A percentile compares a stretch with the other conserved stretches of the same genome.
phyloP scores from a whole-genome alignment of 768 basidiomycete genomes.

The Lactarius trivialis region DNA sequence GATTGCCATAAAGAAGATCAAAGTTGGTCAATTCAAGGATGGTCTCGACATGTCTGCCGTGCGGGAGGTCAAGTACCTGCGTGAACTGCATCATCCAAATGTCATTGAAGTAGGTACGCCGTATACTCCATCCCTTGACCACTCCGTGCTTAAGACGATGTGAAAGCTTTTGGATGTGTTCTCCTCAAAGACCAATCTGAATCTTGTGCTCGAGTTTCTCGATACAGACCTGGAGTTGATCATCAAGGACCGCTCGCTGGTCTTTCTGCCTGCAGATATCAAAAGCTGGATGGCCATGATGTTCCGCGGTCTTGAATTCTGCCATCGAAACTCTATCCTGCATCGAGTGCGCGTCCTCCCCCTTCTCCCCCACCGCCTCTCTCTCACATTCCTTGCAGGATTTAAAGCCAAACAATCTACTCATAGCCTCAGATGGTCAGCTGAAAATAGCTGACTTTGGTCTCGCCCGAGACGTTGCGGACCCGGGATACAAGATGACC shows the following conservation, averaged over 20 bases:
- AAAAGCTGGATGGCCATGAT: constrained; percentile 99
- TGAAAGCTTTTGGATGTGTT: constrained; percentile 94
- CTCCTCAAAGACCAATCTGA: constrained; percentile 92
- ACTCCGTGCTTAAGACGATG: neutral
- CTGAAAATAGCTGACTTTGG: constrained; percentile 99
- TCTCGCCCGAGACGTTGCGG: constrained; percentile 92
- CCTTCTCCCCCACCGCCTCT: neutral
- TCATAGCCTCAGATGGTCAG: constrained; percentile 83
- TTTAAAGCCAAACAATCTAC: constrained; percentile 96
- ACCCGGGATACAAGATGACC: constrained; percentile 95
- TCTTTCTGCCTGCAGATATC: constrained; percentile 92
- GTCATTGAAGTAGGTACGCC: constrained; percentile 70
- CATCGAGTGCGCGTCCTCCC: constrained; percentile 61
- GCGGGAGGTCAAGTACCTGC: constrained; percentile 94
- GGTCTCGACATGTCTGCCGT: constrained; percentile 99
- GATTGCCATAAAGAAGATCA: constrained; percentile 98
- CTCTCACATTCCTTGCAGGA: constrained; percentile 48
- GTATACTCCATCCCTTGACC: neutral
- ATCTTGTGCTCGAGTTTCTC: constrained; percentile 94
- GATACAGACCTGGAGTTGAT: constrained; percentile 96
- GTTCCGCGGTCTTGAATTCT: constrained; percentile 95
- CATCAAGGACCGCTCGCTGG: constrained; percentile 87
- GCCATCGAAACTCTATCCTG: constrained; percentile 88
- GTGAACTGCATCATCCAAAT: constrained; percentile 90
- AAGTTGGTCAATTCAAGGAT: constrained; percentile 94